Percentiles rank a stretch among this genome's conserved stretches.
Conservation (phyloP, 2,329 filamentous ascomycete genomes). For the Ascochyta viciae-villosae region DNA sequence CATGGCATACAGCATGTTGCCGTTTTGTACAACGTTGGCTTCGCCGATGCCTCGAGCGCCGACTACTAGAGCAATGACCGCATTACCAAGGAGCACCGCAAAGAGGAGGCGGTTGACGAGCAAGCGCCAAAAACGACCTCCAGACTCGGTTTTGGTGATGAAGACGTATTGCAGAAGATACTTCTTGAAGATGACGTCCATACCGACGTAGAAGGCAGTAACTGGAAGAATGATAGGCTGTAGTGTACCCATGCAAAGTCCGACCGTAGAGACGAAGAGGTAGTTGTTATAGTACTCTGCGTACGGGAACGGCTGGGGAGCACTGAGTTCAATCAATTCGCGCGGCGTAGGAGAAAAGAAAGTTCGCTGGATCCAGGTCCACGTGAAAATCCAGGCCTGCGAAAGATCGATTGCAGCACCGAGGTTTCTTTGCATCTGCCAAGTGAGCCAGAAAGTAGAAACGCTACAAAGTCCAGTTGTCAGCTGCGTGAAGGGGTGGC, state of each 20-base stretch:
- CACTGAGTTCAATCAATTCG: conserved; percentile 89
- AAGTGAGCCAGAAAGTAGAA: conserved; percentile 89
- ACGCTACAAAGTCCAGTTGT: conserved; percentile 80
- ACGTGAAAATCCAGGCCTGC: conserved; percentile 81
- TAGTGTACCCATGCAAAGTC: conserved; percentile 80
- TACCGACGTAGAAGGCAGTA: conserved; percentile 83
- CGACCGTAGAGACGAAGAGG: conserved; percentile 88
- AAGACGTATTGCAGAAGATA: conserved; percentile 87
- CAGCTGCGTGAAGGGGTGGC: conserved; percentile 68
- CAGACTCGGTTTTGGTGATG: conserved; percentile 94
- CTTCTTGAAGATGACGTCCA: conserved; percentile 91
- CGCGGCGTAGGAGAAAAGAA: conserved; percentile 87
- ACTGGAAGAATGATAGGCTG: conserved; percentile 88
- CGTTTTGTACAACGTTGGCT: conserved; percentile 49
- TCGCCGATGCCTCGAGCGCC: conserved; percentile 67
- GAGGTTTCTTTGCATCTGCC: conserved; percentile 88
- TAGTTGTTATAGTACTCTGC: conserved; percentile 98
- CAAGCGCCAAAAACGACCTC: conserved; percentile 88
- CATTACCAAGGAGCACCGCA: conserved; percentile 76
- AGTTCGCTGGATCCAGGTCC: conserved; percentile 79
- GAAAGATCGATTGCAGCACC: conserved; percentile 82
- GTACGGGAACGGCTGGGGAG: conserved; percentile 91
- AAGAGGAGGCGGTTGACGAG: conserved; percentile 93
- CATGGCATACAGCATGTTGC: conserved; percentile 69
- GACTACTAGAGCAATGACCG: conserved; percentile 78